Base-by-base conservation (phyloP, 1,139 yeast genomes). In the Saccharomycopsis hybrid region DNA sequence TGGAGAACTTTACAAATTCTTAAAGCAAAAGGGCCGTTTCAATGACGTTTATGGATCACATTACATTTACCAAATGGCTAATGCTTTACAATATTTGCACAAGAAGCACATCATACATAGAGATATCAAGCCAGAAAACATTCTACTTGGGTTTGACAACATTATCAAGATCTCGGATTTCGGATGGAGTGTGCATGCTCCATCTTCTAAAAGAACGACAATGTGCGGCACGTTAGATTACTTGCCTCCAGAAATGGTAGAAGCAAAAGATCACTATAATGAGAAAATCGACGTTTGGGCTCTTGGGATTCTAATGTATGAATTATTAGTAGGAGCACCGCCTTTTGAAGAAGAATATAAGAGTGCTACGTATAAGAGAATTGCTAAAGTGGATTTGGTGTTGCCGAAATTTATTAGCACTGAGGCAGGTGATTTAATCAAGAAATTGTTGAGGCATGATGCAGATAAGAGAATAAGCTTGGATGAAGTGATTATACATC, bases 141-240 rank as follows among this genome's bases (percentile, higher is more conserved):
- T 90, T 47, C 67, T 90, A 48, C 69, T 90, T 7, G 86, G 88
- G 4, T 74, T 80, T 50, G 78, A 86, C 61, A 85, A 88, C 58
- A 73, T 74, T 37, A 73, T 90, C 47, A 89, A 88, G 62, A 74
- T 92, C 43, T 85, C 96, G 42, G 98, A 92, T 66, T 92, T 92
- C 65, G 98, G 98, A 9, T 92, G 97, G 97, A 85, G 96, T 52
- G 95, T 90, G 0, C 84, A 73, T 56, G 76, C 78, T 1, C 79
- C 82, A 1, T 63, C 70, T 2, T 67, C 70, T 0, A 68, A 81
- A 56, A 70, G 97, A 58, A 74, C 80, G 24, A 92, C 98, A 0
- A 78, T 92, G 69, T 92, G 98, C 66, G 98, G 98, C 0, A 92
- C 98, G 0, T 71, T 92, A 40, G 98, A 92, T 65, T 92, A 92